A percentile compares a stretch with the other conserved stretches of the same genome.
phyloP scores from a whole-genome alignment of 148 eudicot species.

The Fagopyrum tataricum region DNA sequence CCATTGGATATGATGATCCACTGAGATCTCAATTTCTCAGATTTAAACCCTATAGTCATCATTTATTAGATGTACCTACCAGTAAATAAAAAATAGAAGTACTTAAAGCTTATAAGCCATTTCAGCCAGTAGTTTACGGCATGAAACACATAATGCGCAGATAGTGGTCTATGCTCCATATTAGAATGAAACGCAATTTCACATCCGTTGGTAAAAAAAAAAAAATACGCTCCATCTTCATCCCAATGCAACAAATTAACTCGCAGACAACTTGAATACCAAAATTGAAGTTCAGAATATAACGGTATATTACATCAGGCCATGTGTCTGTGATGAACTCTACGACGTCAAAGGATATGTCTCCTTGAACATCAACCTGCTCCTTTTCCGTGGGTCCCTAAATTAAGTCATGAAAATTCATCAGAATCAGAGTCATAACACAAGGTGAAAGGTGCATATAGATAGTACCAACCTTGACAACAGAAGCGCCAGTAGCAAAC shows the following conservation, averaged over 20 bases:
- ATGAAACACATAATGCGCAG: not conserved
- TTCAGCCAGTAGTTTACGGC: not conserved
- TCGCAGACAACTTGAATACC: not conserved
- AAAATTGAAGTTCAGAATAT: not conserved
- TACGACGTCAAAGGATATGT: constrained; percentile 81
- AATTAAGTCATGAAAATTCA: not conserved
- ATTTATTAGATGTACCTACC: not conserved
- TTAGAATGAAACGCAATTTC: not conserved
- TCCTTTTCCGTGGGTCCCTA: constrained; percentile 96
- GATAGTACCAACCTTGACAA: constrained; percentile 57
- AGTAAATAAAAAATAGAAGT: not conserved
- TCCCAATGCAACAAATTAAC: not conserved
- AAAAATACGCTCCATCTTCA: not conserved
- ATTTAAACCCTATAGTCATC: not conserved
- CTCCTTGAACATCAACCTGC: constrained; percentile 98
- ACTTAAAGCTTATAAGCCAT: no score
- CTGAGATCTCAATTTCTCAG: not conserved
- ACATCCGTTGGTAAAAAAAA: not conserved
- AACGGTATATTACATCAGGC: constrained; percentile 61
- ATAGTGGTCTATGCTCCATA: not conserved
- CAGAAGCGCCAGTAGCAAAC: constrained; percentile 97
- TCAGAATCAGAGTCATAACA: not conserved
- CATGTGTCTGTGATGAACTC: constrained; percentile 93
- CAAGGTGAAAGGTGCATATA: constrained; percentile 6
- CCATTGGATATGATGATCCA: not conserved